Evolutionary conservation across 176 grass and related monocot species (phyloP), one percentile per base, ranked within the genome.

Genomic region (Aegilops sharonensis): DNA sequence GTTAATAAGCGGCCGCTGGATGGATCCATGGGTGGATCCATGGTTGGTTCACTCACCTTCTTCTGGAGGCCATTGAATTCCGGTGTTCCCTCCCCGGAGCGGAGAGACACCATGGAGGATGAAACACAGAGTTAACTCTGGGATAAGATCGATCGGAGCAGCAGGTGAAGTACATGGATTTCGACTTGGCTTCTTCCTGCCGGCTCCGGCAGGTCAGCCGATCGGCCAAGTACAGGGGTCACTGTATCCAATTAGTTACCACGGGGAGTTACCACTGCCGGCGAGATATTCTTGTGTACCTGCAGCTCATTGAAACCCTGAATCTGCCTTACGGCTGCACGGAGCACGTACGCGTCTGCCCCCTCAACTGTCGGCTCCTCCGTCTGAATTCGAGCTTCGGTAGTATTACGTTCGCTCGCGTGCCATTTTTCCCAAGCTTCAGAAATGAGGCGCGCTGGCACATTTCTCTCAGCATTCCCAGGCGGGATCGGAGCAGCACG

Each of bases 1-100:
- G 72, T 75, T 75, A 75, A 75, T 75, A 75, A 29, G n/a, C 70
- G 20, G 36, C 27, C 27, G 36, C 5, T 71, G 12, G 35, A 10
- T 42, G n/a, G 71, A 50, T 27, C 1, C 27, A 10, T 71, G 12
- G 35, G 21, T 42, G n/a, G 71, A 50, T 75, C 11, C 5, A 40
- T 14, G 5, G 36, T 3, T 24, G 69, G 45, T 5, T 64, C 23
- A 74, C 47, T 76, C 79, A 90, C 78, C 82, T 78, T 77, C 85
- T 75, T 88, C 0, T 81, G 85, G 62, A 85, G 89, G 89, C 85
- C 50, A 91, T 91, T 91, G 29, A 91, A 91, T 87, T 91, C 85
- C 5, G 34, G 8, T 88, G 89, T 88, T 80, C 85, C 85, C 81
- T 69, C 42, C 52, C 13, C 27, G 27, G 27, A 27, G 27, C 79